Conservation (phyloP, 176 grass and related monocot genomes). For the Elymus sibiricus region DNA sequence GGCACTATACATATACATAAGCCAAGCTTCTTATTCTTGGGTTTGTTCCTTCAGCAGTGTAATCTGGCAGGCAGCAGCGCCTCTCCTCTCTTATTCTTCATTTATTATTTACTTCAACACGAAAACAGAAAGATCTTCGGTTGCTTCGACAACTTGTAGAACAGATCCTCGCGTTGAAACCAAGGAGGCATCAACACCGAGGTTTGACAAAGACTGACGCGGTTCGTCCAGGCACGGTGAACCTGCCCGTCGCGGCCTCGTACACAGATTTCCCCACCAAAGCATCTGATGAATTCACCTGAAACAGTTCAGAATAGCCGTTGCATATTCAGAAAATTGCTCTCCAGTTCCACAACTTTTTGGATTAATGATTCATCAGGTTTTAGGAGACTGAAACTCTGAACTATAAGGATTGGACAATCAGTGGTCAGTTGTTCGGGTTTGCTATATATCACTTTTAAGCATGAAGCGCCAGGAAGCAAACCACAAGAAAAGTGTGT, state of each 20-base stretch:
- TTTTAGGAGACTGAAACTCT: background rate
- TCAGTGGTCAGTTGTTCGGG: background rate
- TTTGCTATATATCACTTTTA: background rate
- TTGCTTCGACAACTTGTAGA: background rate
- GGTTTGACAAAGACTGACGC: slow-evolving; percentile 59
- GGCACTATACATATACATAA: background rate
- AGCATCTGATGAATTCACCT: slow-evolving; percentile 65
- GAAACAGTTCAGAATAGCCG: slow-evolving; percentile 8
- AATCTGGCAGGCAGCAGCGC: background rate
- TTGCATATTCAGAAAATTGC: slow-evolving; percentile 2
- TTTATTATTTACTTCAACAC: background rate
- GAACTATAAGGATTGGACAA: background rate
- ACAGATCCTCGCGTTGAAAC: background rate
- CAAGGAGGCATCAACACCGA: background rate
- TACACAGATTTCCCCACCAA: slow-evolving; percentile 54
- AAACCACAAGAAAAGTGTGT: background rate
- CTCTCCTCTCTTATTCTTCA: background rate
- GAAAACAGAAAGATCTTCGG: background rate
- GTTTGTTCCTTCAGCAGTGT: background rate
- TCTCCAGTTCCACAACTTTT: background rate
- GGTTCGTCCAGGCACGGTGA: slow-evolving; percentile 64
- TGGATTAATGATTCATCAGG: background rate
- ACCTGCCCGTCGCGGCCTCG: slow-evolving; percentile 29
- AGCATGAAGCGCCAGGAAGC: background rate
- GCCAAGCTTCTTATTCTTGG: background rate